These are phyloP conservation scores for Anethum foeniculum DNA, from an alignment of 140 eudicot species.

Conservation along the genomic window DNA sequence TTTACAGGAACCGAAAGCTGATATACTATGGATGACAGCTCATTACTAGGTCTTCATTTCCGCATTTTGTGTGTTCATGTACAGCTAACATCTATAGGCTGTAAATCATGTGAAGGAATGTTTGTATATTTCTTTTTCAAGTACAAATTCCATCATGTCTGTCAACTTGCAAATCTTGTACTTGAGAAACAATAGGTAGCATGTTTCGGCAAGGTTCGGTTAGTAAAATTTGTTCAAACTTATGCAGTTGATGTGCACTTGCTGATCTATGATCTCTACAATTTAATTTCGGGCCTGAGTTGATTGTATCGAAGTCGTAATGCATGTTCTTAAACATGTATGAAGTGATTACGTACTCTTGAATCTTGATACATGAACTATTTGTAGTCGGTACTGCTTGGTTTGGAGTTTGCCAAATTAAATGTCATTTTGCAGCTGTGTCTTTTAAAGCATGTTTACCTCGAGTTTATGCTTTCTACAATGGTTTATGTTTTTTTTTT, in stretches of 20 bases:
- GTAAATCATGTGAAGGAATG: not conserved
- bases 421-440: not conserved
- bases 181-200: not conserved
- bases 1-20: not conserved
- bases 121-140: not conserved
- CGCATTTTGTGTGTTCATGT: not conserved
- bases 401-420: not conserved
- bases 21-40: not conserved
- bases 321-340: not conserved
- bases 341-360: not conserved
- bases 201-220: conserved; percentile 1
- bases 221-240: not conserved
- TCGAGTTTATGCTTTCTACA: too few relatives aligned
- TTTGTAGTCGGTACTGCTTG: not conserved
- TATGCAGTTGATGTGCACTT: not conserved
- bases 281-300: not conserved
- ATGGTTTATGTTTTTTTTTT: too few relatives aligned
- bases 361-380: not conserved
- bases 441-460: not conserved
- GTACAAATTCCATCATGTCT: not conserved
- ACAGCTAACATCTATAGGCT: not conserved
- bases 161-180: not conserved
- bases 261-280: not conserved
- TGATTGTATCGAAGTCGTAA: too few relatives aligned
- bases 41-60: not conserved